A percentile compares a stretch with the other conserved stretches of the same genome.
Conservation (phyloP, 2,329 filamentous ascomycete genomes). For the Zalaria sp. region DNA sequence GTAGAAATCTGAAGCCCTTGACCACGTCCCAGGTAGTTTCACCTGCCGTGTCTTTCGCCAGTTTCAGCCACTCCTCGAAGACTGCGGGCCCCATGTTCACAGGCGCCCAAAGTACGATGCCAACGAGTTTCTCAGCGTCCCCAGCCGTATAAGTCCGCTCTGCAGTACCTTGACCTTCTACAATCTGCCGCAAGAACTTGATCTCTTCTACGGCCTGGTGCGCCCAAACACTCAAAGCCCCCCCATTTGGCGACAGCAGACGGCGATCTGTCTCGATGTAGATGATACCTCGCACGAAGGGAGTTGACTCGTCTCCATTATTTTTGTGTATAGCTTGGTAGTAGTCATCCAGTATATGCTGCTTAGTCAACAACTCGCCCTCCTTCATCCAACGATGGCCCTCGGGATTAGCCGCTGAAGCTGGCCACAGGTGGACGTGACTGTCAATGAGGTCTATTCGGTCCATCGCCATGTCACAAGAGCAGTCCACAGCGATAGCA, state of each 20-base stretch:
- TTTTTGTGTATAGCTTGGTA: constrained; percentile 10
- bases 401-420: constrained; percentile 42
- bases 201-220: constrained; percentile 58
- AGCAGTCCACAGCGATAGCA: too few relatives aligned
- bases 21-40: constrained; percentile 49
- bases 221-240: constrained; percentile 41
- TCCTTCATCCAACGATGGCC: constrained; percentile 57
- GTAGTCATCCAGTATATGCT: constrained; percentile 37
- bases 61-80: constrained; percentile 50
- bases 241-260: constrained; percentile 10
- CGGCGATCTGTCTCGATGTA: constrained; percentile 69
- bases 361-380: constrained; percentile 44
- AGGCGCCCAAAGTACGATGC: constrained; percentile 76
- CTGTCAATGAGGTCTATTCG: constrained; percentile 55
- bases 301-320: constrained; percentile 24
- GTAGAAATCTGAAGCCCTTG: constrained; percentile 67
- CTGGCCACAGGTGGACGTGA: constrained; percentile 80
- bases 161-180: constrained; percentile 32
- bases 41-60: constrained; percentile 48
- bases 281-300: constrained; percentile 48
- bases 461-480: not conserved
- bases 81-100: constrained; percentile 48
- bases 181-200: constrained; percentile 51
- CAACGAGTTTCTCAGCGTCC: constrained; percentile 46
- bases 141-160: constrained; percentile 25